phyloP scores from a whole-genome alignment of 306 rosid genomes.

The Cicer judaicum region DNA sequence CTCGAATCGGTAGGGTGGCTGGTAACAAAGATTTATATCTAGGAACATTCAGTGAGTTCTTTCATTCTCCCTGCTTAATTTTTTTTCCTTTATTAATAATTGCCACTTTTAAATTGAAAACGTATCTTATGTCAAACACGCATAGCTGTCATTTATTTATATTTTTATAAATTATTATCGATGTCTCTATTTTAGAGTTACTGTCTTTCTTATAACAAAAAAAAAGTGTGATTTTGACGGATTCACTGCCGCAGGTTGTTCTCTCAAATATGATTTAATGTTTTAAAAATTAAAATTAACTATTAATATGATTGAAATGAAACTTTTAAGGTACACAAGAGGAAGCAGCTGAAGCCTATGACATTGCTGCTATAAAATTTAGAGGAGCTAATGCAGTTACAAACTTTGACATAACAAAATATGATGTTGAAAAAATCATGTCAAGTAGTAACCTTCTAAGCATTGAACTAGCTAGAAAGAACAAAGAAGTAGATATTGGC shows the following conservation, averaged over 20 bases:
- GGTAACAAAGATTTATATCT: slow-evolving; percentile 96
- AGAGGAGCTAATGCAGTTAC: slow-evolving; percentile 86
- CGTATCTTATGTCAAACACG: not conserved
- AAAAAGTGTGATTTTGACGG: too few relatives aligned
- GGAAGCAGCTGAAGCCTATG: slow-evolving; percentile 97
- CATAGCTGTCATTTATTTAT: not conserved
- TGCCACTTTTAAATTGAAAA: not conserved
- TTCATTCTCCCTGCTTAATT: not conserved
- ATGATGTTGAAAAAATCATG: slow-evolving; percentile 83
- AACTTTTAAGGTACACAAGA: slow-evolving; percentile 80
- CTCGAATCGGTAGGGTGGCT: slow-evolving; percentile 92
- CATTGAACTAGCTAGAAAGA: slow-evolving; percentile 71
- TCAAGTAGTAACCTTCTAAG: slow-evolving; percentile 77
- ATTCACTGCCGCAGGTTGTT: too few relatives aligned
- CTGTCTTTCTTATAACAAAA: not conserved
- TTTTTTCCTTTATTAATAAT: not conserved
- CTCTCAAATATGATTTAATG: not conserved
- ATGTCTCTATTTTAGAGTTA: not conserved
- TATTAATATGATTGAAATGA: slow-evolving; percentile 36
- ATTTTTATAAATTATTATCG: not conserved
- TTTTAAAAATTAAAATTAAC: not conserved
- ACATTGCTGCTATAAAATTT: slow-evolving; percentile 88
- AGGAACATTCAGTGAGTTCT: slow-evolving; percentile 85
- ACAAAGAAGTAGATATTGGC: slow-evolving; percentile 43
- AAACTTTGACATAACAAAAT: slow-evolving; percentile 83